Evolutionary conservation across 176 grass and related monocot species (phyloP), one percentile per base, ranked within the genome.

Genomic region (Zoysia japonica): DNA sequence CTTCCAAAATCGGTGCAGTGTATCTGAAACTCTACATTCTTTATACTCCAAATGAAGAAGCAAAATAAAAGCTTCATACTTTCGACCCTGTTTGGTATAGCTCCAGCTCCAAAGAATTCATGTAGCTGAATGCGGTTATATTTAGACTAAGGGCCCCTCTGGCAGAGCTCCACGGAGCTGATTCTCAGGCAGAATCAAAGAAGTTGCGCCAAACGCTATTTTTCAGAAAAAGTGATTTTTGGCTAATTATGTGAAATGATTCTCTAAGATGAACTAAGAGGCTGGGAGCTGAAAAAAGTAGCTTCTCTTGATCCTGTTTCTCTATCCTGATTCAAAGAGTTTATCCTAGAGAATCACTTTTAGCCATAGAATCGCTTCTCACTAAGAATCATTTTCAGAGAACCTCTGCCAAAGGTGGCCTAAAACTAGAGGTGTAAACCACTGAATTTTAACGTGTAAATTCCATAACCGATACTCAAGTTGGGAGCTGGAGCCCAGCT

Each of bases 1-100:
- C 82, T 99, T 99, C 96, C 96, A 99, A 83, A 99, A 99, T 2
- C 96, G 90, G 48, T 99, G 96, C 76, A 96, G 88, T 67, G 96
- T 99, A 93, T 99, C 96, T 99, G 86, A 87, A 94, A 89, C 72
- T 70, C 11, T 81, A 81, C 20, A 74, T 79, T 81, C n/a, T 81
- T 78, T 86, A 84, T 73, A 72, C 78, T 79, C 70, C 49, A 69
- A 6, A 55, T 46, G 51, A 40, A 91, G 65, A 76, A 77, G 43
- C 75, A 39, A 83, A 82, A 36, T 2, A 77, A 51, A 83, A 70
- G 14, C 65, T 72, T 69, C 8, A 65, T 67, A 20, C 20, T 41
- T 28, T 51, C 36, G 20, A 9, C 9, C 59, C 59, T 35, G 20
- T 61, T 61, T 61, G 9, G 20, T 20, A 59, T 20, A 59, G 56